Evolutionary conservation across 768 basidiomycete genomes (phyloP).

Genomic region (Pleurotus giganteus): DNA sequence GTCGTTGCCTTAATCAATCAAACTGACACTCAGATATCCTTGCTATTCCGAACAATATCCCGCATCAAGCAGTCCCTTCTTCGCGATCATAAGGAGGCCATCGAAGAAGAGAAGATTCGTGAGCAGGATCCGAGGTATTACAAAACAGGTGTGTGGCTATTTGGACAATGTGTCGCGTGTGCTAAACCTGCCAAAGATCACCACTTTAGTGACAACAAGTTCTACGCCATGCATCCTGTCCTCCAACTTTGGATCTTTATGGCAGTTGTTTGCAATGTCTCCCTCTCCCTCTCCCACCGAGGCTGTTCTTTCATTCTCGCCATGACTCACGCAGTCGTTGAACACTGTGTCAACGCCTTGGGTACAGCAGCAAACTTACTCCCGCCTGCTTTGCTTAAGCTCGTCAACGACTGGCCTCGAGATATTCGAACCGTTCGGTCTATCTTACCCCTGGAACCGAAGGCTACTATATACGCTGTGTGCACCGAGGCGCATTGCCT

Average conservation of each 20-base stretch:
- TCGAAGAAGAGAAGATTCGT: no score
- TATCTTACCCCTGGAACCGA: background rate
- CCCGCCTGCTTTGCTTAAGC: background rate
- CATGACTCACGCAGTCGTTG: background rate
- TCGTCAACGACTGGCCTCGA: background rate
- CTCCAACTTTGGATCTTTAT: background rate
- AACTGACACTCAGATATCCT: no score
- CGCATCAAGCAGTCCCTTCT: no score
- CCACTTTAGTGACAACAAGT: background rate
- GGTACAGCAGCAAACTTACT: background rate
- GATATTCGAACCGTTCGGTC: background rate
- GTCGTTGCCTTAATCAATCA: no score
- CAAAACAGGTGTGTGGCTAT: no score
- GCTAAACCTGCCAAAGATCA: background rate
- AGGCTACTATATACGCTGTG: background rate
- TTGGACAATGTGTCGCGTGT: no score
- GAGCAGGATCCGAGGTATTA: no score
- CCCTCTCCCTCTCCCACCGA: background rate
- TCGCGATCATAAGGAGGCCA: no score
- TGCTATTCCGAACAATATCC: no score
- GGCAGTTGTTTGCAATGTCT: conserved; percentile 1
- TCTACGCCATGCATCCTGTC: background rate
- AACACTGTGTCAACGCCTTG: background rate
- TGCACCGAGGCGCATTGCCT: background rate
- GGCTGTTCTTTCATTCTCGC: background rate